Evolutionary conservation across 768 basidiomycete species (phyloP), one percentile per base, ranked within the genome.

Genomic region (Lentinula boryana): DNA sequence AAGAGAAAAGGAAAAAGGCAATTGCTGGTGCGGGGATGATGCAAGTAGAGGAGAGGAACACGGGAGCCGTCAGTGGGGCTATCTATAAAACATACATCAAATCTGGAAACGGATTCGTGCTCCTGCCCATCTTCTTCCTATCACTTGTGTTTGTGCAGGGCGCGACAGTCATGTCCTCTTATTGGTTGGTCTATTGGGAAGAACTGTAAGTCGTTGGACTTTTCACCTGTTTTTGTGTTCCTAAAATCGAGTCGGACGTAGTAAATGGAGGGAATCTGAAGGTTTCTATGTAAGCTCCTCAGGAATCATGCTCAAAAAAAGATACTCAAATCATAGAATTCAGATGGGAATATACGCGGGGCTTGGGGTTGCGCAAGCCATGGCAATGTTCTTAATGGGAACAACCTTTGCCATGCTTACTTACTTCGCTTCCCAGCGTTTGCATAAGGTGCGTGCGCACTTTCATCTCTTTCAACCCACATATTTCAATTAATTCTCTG

Each of bases 131-230:
- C 18, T 69, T 96, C 44, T 21, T 90, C 5, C 46, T 85, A 2
- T 80, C 88, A 5, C 63, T 93, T 54, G 74, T 80, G 5, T 67
- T 93, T 32, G 76, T 88, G 64, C 93, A 97, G 72, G 86, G 76
- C 5, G 77, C 87, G 8, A 82, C 78, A 15, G 84, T 93, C 16
- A 75, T 96, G 76, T 83, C 85, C 7, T 84, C 85, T 0, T 91
- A 90, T 67, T 91, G 89, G 89, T 86, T 95, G 59, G 86, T 93
- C 1, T 95, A 88, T 76, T 95, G 93, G 92, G 84, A 92, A 68
- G 87, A 90, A 65, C 65, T 70, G 80, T 83, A 70, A 61, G 80
- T 70, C 15, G 50, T 27, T 27, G 0, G 27, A 27, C 33, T 52
- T 61, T 13, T 38, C 36, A 27, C 36, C 27, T 61, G 44, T n/a